Evolutionary conservation across 371 early-diverging fungal species (phyloP).

Genomic region (Rhizomucor pusillus): DNA sequence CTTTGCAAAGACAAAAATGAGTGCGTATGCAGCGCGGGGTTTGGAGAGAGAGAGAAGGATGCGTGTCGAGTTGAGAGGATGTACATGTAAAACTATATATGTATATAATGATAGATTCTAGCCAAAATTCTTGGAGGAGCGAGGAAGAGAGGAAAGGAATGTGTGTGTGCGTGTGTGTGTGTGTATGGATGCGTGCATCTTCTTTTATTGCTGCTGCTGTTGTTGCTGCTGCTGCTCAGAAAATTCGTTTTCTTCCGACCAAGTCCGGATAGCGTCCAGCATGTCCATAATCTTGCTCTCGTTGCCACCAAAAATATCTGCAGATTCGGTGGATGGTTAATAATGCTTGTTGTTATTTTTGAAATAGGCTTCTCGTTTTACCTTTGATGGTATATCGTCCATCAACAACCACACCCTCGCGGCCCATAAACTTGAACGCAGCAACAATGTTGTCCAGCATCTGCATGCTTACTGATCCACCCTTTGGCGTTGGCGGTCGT

Average conservation of each 20-base stretch:
- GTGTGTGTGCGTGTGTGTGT: background rate
- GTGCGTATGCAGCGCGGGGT: too few relatives aligned
- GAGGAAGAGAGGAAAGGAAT: too few relatives aligned
- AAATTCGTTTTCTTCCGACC: slow-evolving; percentile 13
- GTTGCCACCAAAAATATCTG: slow-evolving; percentile 57
- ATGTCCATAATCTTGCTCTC: slow-evolving; percentile 56
- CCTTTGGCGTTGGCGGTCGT: slow-evolving; percentile 20
- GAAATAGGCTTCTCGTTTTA: slow-evolving; percentile 1
- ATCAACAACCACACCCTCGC: slow-evolving; percentile 49
- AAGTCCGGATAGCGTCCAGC: slow-evolving; percentile 32
- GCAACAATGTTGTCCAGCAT: slow-evolving; percentile 55
- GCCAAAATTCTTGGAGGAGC: too few relatives aligned
- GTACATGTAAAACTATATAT: too few relatives aligned
- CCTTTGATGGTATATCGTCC: slow-evolving; percentile 53
- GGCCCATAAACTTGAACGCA: slow-evolving; percentile 59
- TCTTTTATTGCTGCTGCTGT: slow-evolving; percentile 3
- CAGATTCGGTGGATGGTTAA: background rate
- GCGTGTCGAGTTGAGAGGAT: too few relatives aligned
- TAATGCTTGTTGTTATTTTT: background rate
- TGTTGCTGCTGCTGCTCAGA: background rate
- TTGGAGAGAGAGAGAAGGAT: too few relatives aligned
- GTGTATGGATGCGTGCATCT: slow-evolving; percentile 3
- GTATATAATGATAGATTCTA: too few relatives aligned
- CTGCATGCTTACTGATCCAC: slow-evolving; percentile 31
- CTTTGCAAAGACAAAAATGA: too few relatives aligned